Evolutionary conservation across 768 basidiomycete species (phyloP).

Genomic region (Rhodotorula graminis): DNA sequence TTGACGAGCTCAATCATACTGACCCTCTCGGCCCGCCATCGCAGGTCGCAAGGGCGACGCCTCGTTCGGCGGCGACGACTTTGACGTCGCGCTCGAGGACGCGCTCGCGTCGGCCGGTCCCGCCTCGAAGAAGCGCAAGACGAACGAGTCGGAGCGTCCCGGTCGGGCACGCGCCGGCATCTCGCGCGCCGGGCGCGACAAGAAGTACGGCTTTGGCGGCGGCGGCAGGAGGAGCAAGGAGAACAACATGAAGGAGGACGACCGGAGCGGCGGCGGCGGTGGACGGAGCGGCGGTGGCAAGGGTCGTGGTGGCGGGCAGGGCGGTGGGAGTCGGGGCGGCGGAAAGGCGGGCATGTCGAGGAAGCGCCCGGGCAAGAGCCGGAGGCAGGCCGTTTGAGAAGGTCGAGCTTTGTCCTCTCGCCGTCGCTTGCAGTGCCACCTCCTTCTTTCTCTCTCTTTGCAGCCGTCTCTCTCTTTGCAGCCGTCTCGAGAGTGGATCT

Average conservation of each 20-base stretch:
- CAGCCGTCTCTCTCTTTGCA: too few relatives aligned
- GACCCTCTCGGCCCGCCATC: not conserved
- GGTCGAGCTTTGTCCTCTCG: too few relatives aligned
- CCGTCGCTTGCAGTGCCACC: too few relatives aligned
- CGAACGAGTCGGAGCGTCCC: slow-evolving; percentile 36
- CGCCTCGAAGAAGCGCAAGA: slow-evolving; percentile 57
- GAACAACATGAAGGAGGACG: slow-evolving; percentile 35
- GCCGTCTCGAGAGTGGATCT: too few relatives aligned
- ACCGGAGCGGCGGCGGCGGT: not conserved
- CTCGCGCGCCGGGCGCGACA: slow-evolving; percentile 63
- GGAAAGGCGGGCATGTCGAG: slow-evolving; percentile 44
- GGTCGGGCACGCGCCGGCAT: slow-evolving; percentile 46
- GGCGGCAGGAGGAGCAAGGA: slow-evolving; percentile 38
- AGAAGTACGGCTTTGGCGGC: slow-evolving; percentile 67
- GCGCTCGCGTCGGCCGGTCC: slow-evolving; percentile 63
- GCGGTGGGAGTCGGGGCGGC: not conserved
- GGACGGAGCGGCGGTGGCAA: slow-evolving; percentile 1
- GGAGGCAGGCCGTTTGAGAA: slow-evolving; percentile 17
- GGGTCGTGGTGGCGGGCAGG: not conserved
- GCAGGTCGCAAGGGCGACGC: slow-evolving; percentile 72
- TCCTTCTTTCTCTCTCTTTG: too few relatives aligned
- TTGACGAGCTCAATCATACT: too few relatives aligned
- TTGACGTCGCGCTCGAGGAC: slow-evolving; percentile 88
- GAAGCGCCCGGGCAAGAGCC: slow-evolving; percentile 19
- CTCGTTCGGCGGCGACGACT: slow-evolving; percentile 60